phyloP scores from a whole-genome alignment of 2,329 filamentous ascomycete species.

The Xylariaceae sp. region DNA sequence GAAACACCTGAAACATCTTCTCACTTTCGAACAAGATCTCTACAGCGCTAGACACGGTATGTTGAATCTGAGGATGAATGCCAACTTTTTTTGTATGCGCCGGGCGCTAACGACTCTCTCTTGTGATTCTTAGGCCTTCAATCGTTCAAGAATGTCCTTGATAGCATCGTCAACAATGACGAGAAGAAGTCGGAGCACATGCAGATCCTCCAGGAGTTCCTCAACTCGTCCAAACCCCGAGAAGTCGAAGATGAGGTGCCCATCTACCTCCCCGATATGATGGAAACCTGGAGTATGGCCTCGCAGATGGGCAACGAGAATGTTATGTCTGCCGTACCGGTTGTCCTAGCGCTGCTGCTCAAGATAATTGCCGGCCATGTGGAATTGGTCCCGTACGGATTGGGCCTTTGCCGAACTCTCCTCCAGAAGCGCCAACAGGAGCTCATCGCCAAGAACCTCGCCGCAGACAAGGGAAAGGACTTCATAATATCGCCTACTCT shows the following conservation, averaged over 20 bases:
- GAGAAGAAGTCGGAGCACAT: constrained; percentile 45
- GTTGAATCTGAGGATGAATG: constrained; percentile 14
- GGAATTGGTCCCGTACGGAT: constrained; percentile 68
- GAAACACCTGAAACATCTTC: constrained; percentile 62
- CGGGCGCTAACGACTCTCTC: constrained; percentile 3
- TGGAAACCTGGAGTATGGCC: constrained; percentile 84
- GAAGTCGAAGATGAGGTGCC: constrained; percentile 51
- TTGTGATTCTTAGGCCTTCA: constrained; percentile 49
- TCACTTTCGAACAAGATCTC: constrained; percentile 67
- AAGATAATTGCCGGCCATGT: constrained; percentile 69
- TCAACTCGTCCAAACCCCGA: constrained; percentile 51
- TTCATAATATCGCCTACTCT: constrained; percentile 85
- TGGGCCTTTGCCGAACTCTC: constrained; percentile 74
- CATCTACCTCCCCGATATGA: constrained; percentile 69
- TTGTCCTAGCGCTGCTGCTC: constrained; percentile 75
- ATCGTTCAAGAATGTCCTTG: constrained; percentile 66
- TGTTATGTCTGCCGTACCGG: constrained; percentile 72
- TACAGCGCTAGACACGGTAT: constrained; percentile 60
- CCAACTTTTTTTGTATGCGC: background rate
- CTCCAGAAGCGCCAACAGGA: constrained; percentile 77
- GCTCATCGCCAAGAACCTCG: constrained; percentile 71
- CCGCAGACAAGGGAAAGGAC: constrained; percentile 75
- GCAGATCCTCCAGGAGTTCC: constrained; percentile 63
- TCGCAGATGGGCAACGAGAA: constrained; percentile 74
- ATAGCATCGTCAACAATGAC: constrained; percentile 53